phyloP scores from a whole-genome alignment of 257 asterid genomes.

The Datura wrightii region DNA sequence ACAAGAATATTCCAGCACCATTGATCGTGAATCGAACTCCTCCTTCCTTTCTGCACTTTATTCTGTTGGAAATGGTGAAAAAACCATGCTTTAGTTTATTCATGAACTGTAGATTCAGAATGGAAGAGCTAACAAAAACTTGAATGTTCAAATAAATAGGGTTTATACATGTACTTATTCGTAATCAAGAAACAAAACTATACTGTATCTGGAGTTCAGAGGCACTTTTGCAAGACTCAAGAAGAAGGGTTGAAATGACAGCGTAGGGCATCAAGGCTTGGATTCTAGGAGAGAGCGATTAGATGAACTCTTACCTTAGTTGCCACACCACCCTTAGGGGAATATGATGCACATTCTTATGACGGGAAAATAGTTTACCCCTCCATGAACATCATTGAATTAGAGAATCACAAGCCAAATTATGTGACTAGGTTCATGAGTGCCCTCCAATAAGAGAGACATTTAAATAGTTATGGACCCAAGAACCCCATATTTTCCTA shows the following conservation, averaged over 20 bases:
- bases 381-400: not conserved
- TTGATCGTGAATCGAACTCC: constrained; percentile 61
- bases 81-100: not conserved
- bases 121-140: not conserved
- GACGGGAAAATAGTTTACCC: not conserved
- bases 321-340: no score
- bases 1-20: constrained; percentile 61
- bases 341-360: not conserved
- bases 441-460: not conserved
- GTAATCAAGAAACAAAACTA: not conserved
- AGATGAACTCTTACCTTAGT: no score
- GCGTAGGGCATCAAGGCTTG: no score
- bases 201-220: not conserved
- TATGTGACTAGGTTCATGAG: no score
- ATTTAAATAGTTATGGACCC: not conserved
- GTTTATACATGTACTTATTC: not conserved
- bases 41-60: constrained; percentile 69
- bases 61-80: constrained; percentile 35
- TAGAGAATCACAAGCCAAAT: no score
- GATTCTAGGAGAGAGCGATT: no score
- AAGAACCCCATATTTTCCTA: not conserved
- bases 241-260: not conserved
- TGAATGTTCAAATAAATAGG: not conserved
- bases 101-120: not conserved
- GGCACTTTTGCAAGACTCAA: not conserved